Evolutionary conservation across 306 rosid species (phyloP), one percentile per base, ranked within the genome.

Genomic region (Rubus idaeus): DNA sequence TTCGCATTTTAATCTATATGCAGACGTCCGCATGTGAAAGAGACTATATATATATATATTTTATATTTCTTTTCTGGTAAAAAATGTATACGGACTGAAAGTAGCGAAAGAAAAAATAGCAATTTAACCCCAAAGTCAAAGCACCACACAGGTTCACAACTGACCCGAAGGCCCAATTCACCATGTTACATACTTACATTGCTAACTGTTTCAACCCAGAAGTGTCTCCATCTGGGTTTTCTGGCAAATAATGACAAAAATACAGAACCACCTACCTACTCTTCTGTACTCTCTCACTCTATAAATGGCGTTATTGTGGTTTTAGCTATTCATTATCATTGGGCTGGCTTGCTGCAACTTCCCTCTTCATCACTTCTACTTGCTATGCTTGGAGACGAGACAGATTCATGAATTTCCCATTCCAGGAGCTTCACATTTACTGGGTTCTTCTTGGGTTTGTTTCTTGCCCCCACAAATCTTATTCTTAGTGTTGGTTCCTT

Each of bases 361-460:
- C 46, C 65, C 40, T 39, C 45, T 17, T 16, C 21, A 6, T 8
- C 26, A 65, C 13, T 40, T 41, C 30, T 39, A 8, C 70, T 66
- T 10, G 45, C 53, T 10, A 49, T 49, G 53, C 53, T 12, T 10
- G 14, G 16, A 49, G 14, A 49, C 0, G 3, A 49, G 12, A 30
- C 35, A 30, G 35, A 30, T 30, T 30, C 35, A 30, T 30, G 42
- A 35, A 61, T 35, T 61, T 30, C 17, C 0, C 8, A 61, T 61
- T 57, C 14, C 37, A 69, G 74, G 35, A 50, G 62, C 45, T 61
- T 8, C 71, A 50, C 68, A 3, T 18, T 77, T 49, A 49, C 58
- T 82, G 78, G 58, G 78, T 50, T 74, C 82, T 49, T 47, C 57
- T 44, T 42, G 7, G 69, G 11, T 53, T 47, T 82, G 67, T 63